Evolutionary conservation across 2,329 filamentous ascomycete genomes (phyloP).

Genomic region (Emmonsiellopsis sp.): DNA sequence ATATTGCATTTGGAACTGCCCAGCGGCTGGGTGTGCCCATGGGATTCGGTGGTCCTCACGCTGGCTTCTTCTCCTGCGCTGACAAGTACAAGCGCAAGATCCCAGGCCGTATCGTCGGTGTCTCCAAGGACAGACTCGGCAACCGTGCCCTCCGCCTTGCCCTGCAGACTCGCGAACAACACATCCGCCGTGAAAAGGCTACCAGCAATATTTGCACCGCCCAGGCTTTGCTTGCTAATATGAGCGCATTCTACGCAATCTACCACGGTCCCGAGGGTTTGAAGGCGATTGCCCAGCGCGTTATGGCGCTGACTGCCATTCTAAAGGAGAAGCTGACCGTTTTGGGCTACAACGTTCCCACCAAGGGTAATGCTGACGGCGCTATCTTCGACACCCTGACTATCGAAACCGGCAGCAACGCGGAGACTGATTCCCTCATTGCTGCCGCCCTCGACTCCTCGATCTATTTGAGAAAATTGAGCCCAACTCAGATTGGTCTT

Average conservation of each 20-base stretch:
- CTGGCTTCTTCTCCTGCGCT: slow-evolving; percentile 86
- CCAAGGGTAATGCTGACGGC: slow-evolving; percentile 46
- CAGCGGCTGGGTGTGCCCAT: slow-evolving; percentile 88
- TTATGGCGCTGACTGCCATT: slow-evolving; percentile 61
- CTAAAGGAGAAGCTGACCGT: slow-evolving; percentile 56
- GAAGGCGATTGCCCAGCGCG: slow-evolving; percentile 70
- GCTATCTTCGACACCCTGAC: slow-evolving; percentile 74
- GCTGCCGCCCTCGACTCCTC: slow-evolving; percentile 42
- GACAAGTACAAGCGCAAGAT: slow-evolving; percentile 94
- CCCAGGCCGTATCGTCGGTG: slow-evolving; percentile 78
- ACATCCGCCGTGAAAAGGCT: slow-evolving; percentile 91
- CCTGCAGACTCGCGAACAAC: slow-evolving; percentile 88
- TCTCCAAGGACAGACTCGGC: slow-evolving; percentile 84
- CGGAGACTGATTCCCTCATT: slow-evolving; percentile 45
- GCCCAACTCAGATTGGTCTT: slow-evolving; percentile 56
- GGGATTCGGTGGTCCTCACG: slow-evolving; percentile 89
- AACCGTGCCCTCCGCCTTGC: slow-evolving; percentile 73
- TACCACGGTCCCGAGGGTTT: slow-evolving; percentile 85
- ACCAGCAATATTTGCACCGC: slow-evolving; percentile 97
- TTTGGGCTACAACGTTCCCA: slow-evolving; percentile 56
- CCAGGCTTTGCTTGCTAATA: slow-evolving; percentile 87
- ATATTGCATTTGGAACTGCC: slow-evolving; percentile 88
- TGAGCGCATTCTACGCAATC: slow-evolving; percentile 88
- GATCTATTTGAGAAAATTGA: slow-evolving; percentile 57
- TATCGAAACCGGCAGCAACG: slow-evolving; percentile 47